Conservation (phyloP, 306 rosid genomes). For the Pyrus communis region DNA sequence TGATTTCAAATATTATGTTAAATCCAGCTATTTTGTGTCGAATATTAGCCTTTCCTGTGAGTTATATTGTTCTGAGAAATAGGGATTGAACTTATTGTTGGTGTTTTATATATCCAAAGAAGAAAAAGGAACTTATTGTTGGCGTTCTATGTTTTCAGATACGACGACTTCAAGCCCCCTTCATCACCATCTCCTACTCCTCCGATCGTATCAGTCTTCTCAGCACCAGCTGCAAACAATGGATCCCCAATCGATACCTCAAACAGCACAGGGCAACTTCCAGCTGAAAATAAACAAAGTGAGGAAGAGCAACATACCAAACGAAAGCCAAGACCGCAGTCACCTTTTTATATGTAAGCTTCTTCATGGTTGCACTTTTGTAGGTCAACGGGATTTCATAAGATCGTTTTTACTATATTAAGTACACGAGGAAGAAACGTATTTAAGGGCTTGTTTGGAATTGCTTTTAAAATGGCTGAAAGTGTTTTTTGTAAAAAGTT, state of each 20-base stretch:
- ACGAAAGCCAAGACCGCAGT: slow-evolving; percentile 55
- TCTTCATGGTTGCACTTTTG: slow-evolving; percentile 8
- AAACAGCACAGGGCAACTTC: slow-evolving; percentile 38
- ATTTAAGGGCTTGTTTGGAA: too few relatives aligned
- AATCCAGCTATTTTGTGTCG: not conserved
- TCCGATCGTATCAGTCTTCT: slow-evolving; percentile 25
- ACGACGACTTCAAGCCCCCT: slow-evolving; percentile 75
- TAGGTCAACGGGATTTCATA: not conserved
- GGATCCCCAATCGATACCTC: slow-evolving; percentile 7
- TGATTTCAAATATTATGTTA: not conserved
- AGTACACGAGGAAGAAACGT: not conserved
- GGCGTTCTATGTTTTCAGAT: slow-evolving; percentile 29
- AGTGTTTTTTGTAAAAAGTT: too few relatives aligned
- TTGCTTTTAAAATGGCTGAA: too few relatives aligned
- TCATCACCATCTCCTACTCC: slow-evolving; percentile 68
- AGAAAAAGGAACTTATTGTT: too few relatives aligned
- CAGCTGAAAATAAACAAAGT: slow-evolving; percentile 22
- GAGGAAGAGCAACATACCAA: slow-evolving; percentile 17
- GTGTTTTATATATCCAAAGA: not conserved
- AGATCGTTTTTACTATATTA: not conserved
- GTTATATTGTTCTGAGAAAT: too few relatives aligned
- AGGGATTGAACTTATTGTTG: not conserved
- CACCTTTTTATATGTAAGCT: slow-evolving; percentile 67
- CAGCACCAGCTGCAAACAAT: slow-evolving; percentile 21
- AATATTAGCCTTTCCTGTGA: too few relatives aligned